Evolutionary conservation across 352 stramenopile species (phyloP), one percentile per base, ranked within the genome.

Genomic region (Globisporangium echinulatum): DNA sequence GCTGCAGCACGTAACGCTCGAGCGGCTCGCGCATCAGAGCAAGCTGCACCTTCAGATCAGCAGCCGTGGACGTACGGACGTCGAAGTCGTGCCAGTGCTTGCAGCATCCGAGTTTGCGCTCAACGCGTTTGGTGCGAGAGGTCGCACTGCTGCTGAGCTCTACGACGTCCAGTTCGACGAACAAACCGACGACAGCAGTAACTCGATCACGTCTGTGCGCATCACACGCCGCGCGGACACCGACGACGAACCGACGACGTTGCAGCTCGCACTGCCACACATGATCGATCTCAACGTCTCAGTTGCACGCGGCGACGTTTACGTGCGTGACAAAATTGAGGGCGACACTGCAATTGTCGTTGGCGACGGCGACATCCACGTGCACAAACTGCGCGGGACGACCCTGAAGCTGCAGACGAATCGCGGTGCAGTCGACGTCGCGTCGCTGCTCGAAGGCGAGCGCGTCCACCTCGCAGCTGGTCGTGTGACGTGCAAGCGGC

Each of bases 391-490:
- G 37, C 79, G 84, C 11, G 84, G 84, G 17, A 67, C 68, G 42
- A 63, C 65, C 7, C 68, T 93, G 37, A 75, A 61, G 15, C 58
- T 93, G 8, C 87, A 85, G 68, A 86, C 81, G 13, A 90, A 89
- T 61, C 67, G 68, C 14, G 84, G 84, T 0, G 54, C 17, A 38
- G 68, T 93, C 42, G n/a, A 62, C 7, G 61, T 90, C 1, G 40
- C 59, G 37, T 66, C 69, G 9, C 61, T 93, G 1, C 56, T 91
- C 1, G 84, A 93, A 57, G 81, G 77, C 15, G 78, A 84, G 54
- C 68, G 68, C 14, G 75, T 90, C 36, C 69, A 72, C 49, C 56
- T 90, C 7, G 68, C 66, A 1, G 71, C 64, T 6, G 78, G 72
- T 15, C 52, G 62, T 8, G 53, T 93, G 5, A 59, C 60, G 3